These are phyloP conservation scores for Eutypa lata DNA, from an alignment of 2,329 filamentous ascomycete genomes.

Conservation along the genomic window DNA sequence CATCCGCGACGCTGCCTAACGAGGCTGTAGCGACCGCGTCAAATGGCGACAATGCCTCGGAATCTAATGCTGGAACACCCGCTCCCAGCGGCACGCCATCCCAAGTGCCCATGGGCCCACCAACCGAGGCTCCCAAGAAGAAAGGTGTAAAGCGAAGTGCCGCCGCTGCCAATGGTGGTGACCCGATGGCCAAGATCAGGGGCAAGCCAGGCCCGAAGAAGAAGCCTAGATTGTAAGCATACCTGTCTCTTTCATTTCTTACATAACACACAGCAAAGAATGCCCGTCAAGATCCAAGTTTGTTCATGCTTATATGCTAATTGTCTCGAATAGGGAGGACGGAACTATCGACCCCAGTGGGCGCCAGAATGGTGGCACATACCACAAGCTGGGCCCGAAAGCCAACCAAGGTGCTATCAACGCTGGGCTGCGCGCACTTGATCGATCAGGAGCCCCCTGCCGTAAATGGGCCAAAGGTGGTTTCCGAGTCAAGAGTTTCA, in stretches of 20 bases:
- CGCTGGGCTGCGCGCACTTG: slow-evolving; percentile 87
- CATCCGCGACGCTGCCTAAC: slow-evolving; percentile 35
- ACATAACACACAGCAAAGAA: background rate
- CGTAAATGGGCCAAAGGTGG: slow-evolving; percentile 84
- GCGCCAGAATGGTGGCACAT: slow-evolving; percentile 44
- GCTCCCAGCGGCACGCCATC: slow-evolving; percentile 53
- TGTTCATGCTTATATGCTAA: slow-evolving; percentile 25
- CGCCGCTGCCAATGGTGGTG: slow-evolving; percentile 57
- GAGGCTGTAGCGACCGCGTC: slow-evolving; percentile 36
- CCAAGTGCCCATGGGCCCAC: slow-evolving; percentile 57
- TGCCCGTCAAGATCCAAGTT: slow-evolving; percentile 5
- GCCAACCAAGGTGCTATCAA: slow-evolving; percentile 98
- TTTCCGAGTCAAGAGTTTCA: slow-evolving; percentile 88
- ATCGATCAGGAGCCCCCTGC: slow-evolving; percentile 87
- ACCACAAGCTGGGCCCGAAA: slow-evolving; percentile 89
- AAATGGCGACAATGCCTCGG: slow-evolving; percentile 54
- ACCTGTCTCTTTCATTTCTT: slow-evolving; percentile 2
- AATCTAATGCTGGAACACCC: slow-evolving; percentile 60
- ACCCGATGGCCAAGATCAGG: slow-evolving; percentile 62
- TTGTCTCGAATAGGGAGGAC: slow-evolving; percentile 50
- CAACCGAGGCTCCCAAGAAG: slow-evolving; percentile 64
- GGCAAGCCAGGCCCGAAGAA: slow-evolving; percentile 96
- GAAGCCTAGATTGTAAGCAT: slow-evolving; percentile 85
- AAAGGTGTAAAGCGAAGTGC: slow-evolving; percentile 72
- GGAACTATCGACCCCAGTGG: slow-evolving; percentile 58